Base-by-base conservation (phyloP, 306 rosid species). In the Elaeagnus macrophylla region DNA sequence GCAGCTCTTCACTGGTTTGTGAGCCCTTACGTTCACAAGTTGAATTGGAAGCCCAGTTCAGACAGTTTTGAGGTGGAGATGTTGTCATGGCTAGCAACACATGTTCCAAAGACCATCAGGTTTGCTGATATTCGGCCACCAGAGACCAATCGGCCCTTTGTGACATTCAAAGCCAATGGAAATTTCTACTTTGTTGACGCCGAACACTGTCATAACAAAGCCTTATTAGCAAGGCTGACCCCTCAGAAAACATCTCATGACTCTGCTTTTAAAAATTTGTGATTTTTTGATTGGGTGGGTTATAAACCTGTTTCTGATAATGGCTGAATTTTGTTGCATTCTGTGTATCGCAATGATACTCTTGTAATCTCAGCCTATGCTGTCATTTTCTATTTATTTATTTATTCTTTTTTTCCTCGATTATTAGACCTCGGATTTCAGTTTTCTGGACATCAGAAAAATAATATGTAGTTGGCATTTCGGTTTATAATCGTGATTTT, bases 131-230 rank as follows among this genome's bases (percentile, higher is more conserved):
- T 91, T 64, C 79, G 79, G 56, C 91, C 71, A 0, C 69, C 96
- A 0, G 71, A 78, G 54, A 91, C 97, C 62, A 82, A 84, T 25
- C 74, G 96, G 43, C 96, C 97, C 7, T 83, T 72, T 40, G 96
- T 91, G 75, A 78, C 96, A 10, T 91, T 91, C 32, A 82, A 82
- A 71, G 93, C 95, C 39, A 79, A 84, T 39, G 95, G 79, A 12
- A 72, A 17, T 10, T 84, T 84, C 74, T 91, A 84, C 78, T 87
- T 80, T 10, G 83, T 87, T 18, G 95, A 91, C 17, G 8, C 74
- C 25, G 85, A 82, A 51, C 97, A 84, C 72, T 86, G 93, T 57
- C 95, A 84, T 12, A 82, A 86, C 66, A 86, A 86, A 75, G 96
- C 86, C 15, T 81, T 91, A 65, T 66, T 91, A 46, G 95, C 93